Percentiles rank a stretch among this genome's conserved stretches.
Conservation (phyloP, 1,284 basidiomycete species). For the Fomes fomentarius region DNA sequence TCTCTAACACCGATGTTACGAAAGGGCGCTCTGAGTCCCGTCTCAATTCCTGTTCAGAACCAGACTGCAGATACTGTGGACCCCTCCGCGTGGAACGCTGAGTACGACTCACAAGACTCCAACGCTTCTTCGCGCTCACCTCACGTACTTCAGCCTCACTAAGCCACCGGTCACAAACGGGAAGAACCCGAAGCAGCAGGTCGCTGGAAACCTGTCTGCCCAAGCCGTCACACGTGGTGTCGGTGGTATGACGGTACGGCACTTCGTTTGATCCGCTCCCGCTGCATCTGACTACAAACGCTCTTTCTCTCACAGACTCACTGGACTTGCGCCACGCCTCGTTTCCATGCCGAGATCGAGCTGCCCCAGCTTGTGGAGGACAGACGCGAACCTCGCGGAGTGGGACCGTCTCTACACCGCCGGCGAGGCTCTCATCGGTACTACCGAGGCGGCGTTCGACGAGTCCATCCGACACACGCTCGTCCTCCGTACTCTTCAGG, state of each 20-base stretch:
- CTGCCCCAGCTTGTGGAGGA: constrained; percentile 14
- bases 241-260: constrained; percentile 34
- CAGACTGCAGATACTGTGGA: constrained; percentile 19
- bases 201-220: constrained; percentile 26
- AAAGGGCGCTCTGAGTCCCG: constrained; percentile 26
- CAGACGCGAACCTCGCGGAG: constrained; percentile 10
- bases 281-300: too few relatives aligned
- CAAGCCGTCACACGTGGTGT: constrained; percentile 35
- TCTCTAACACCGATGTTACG: too few relatives aligned
- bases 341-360: constrained; percentile 19
- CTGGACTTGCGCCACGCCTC: constrained; percentile 34
- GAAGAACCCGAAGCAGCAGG: constrained; percentile 19
- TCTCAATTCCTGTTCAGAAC: constrained; percentile 25
- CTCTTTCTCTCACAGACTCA: too few relatives aligned
- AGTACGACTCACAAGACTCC: too few relatives aligned
- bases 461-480: constrained; percentile 36
- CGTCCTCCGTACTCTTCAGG: constrained; percentile 29
- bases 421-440: constrained; percentile 30
- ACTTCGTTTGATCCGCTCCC: too few relatives aligned
- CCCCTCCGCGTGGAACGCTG: constrained; percentile 18
- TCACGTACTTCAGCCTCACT: too few relatives aligned
- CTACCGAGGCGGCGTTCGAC: constrained; percentile 27
- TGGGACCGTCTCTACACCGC: constrained; percentile 29
- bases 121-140: too few relatives aligned
- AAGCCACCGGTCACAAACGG: constrained; percentile 16